phyloP scores from a whole-genome alignment of 805 yeast species.

The Cyberlindnera euphorbiiphila region DNA sequence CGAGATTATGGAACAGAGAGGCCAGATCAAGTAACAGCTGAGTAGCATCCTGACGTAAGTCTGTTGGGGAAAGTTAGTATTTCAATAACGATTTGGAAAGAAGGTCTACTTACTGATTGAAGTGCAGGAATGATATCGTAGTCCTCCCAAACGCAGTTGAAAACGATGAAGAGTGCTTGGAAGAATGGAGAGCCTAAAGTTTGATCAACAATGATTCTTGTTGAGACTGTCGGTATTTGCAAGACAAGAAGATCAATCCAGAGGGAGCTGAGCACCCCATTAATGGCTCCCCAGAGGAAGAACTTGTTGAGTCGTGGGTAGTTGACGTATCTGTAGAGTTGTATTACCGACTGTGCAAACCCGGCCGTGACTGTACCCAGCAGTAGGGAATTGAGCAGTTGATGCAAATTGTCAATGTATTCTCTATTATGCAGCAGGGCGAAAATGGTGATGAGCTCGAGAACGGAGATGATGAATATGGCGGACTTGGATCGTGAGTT shows the following conservation, averaged over 20 bases:
- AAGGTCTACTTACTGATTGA: slow-evolving; percentile 25
- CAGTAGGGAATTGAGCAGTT: slow-evolving; percentile 23
- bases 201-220: slow-evolving; percentile 50
- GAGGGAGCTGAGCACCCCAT: slow-evolving; percentile 49
- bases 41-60: slow-evolving; percentile 46
- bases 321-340: slow-evolving; percentile 21
- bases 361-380: slow-evolving; percentile 25
- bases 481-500: slow-evolving; percentile 9
- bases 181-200: slow-evolving; percentile 50
- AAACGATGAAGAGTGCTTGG: slow-evolving; percentile 47
- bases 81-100: neutral
- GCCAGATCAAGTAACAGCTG: slow-evolving; percentile 57
- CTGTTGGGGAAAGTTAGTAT: slow-evolving; percentile 1
- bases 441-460: slow-evolving; percentile 9
- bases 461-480: slow-evolving; percentile 10
- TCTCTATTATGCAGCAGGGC: slow-evolving; percentile 23
- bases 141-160: slow-evolving; percentile 54
- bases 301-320: slow-evolving; percentile 38
- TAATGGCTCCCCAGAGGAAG: slow-evolving; percentile 55
- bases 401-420: slow-evolving; percentile 23
- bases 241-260: slow-evolving; percentile 50
- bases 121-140: slow-evolving; percentile 32
- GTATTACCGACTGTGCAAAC: slow-evolving; percentile 24
- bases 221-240: slow-evolving; percentile 33
- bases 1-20: slow-evolving; percentile 47